phyloP scores from a whole-genome alignment of 768 basidiomycete species.

The Suillus fuscotomentosus region DNA sequence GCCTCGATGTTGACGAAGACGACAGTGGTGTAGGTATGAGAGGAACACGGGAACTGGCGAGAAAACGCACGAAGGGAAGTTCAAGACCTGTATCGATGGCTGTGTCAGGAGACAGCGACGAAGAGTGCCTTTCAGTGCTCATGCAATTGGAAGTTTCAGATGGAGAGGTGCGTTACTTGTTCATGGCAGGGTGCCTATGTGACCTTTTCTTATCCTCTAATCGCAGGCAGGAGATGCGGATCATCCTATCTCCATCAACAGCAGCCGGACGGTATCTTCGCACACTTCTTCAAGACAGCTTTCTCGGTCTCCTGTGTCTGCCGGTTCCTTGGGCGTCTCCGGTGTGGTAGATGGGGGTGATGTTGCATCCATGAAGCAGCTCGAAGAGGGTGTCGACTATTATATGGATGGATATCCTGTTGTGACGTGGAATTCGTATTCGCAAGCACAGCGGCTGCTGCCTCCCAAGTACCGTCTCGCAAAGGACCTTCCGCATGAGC shows the following conservation, averaged over 20 bases:
- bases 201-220: not conserved
- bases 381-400: not conserved
- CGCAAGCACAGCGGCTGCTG: slow-evolving; percentile 15
- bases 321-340: not conserved
- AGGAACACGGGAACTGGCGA: not conserved
- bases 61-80: not conserved
- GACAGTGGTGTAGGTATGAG: not conserved
- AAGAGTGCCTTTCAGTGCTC: not conserved
- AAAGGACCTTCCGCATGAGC: slow-evolving; percentile 54
- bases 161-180: not conserved
- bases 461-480: slow-evolving; percentile 30
- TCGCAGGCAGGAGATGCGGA: not conserved
- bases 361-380: too few species aligned
- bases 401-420: slow-evolving; percentile 12
- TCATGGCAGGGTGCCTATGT: too few species aligned
- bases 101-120: slow-evolving; percentile 12
- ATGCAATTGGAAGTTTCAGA: not conserved
- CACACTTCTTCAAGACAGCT: slow-evolving; percentile 2
- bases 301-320: not conserved
- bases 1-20: not conserved
- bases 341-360: not conserved
- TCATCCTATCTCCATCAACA: not conserved
- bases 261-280: not conserved
- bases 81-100: slow-evolving; percentile 9
- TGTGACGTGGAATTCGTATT: slow-evolving; percentile 22